Evolutionary conservation across 768 basidiomycete genomes (phyloP), one percentile per base, ranked within the genome.

Genomic region (Suillus tomentosus): DNA sequence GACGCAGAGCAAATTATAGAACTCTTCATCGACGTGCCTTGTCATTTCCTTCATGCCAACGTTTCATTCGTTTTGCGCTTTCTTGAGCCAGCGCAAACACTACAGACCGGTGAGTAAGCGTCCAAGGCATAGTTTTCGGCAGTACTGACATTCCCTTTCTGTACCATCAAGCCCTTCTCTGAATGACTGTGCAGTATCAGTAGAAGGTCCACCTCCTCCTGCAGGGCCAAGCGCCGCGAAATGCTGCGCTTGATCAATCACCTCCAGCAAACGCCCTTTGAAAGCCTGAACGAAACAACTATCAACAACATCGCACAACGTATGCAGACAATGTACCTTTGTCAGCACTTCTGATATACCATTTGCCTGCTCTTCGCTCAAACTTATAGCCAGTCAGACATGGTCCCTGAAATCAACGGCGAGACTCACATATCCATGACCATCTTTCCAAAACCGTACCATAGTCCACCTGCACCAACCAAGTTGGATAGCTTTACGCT

Each of bases 121-220:
- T 47, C n/a, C 27, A 62, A 58, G 14, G 17, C 62, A 60, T 24
- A 55, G 24, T 40, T 54, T 42, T 59, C n/a, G 81, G 17, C 10
- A 22, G 47, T 48, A 58, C 88, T 82, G 73, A 96, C 95, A 69
- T 80, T 96, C 94, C 67, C 96, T 84, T 74, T 98, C 95, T 15
- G 92, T 93, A n/a, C 85, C 87, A 62, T 98, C 95, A 65, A 98
- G 84, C 1, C 95, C 96, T 74, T 96, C 95, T 67, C 94, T 81
- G 71, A 98, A 98, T 14, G 84, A 79, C 67, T 91, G 89, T 7
- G 92, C 86, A 1, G 79, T 72, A 66, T 90, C 88, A 15, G 82
- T 85, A 8, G 80, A 78, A 5, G 84, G 79, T 3, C 84, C 82
- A 13, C 82, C 81, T 22, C 78, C 78, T 27, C 85, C 84, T n/a